A percentile compares a stretch with the other conserved stretches of the same genome.
Conservation (phyloP, 139 green algal species). For the Trebouxia sp. region DNA sequence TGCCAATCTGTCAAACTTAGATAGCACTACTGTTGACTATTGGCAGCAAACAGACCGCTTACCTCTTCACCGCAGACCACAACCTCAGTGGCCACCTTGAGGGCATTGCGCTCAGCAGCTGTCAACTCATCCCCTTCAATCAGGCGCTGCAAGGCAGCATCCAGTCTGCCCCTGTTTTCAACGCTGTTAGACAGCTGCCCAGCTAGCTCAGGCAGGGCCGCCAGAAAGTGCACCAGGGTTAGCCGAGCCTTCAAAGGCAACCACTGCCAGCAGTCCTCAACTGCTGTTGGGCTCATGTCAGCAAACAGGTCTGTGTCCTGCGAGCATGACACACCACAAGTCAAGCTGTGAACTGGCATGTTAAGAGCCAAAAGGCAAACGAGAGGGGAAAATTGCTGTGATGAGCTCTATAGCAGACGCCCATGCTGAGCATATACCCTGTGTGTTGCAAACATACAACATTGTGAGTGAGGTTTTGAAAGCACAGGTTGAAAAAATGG, state of each 20-base stretch:
- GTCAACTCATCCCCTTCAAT: not conserved
- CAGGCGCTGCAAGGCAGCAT: not conserved
- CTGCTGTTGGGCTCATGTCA: not conserved
- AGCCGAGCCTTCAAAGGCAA: not conserved
- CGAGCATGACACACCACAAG: not conserved
- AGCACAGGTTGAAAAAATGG: no score
- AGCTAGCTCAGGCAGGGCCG: not conserved
- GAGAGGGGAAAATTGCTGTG: no score
- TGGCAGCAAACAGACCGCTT: no score
- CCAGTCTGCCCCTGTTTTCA: not conserved
- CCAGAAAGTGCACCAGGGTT: not conserved
- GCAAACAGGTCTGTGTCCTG: constrained; percentile 24
- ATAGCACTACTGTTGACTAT: no score
- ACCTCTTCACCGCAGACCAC: constrained; percentile 12
- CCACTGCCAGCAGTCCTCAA: constrained; percentile 1
- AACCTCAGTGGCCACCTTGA: not conserved
- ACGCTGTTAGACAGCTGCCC: not conserved
- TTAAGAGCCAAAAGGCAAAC: no score
- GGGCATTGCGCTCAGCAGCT: not conserved
- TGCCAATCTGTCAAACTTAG: no score
- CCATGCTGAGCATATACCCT: no score
- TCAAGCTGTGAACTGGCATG: not conserved
- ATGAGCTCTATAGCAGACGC: no score
- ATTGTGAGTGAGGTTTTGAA: no score
- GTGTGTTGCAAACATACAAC: no score